Evolutionary conservation across 768 basidiomycete genomes (phyloP), one percentile per base, ranked within the genome.

Genomic region (Xerocomellus chrysenteron): DNA sequence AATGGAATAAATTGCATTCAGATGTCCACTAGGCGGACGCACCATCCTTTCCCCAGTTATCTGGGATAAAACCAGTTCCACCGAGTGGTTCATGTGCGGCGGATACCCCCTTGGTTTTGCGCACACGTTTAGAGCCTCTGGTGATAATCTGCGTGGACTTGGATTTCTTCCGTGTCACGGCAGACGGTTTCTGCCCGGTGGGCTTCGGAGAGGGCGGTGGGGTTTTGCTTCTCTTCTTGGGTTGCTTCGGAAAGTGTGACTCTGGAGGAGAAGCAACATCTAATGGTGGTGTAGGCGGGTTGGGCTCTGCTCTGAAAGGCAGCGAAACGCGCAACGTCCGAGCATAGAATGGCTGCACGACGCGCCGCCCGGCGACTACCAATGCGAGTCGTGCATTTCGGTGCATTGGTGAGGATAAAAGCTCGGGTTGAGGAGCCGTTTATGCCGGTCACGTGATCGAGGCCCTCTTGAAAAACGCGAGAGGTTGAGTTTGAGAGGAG

Each of bases 11-110:
- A n/a, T 28, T 11, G 12, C 4, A 35, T 19, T 39, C 41, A 2
- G 37, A 24, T 8, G 8, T n/a, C 21, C 5, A 28, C 10, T 3
- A 26, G 17, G 4, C 4, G 1, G 4, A 46, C 63, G 4, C n/a
- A 71, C 69, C 62, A 45, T 73, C 67, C 24, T 44, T 57, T 14
- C 69, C 69, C 69, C 65, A 71, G 10, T 42, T 37, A 6, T 73
- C 59, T 4, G 14, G 1, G 9, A 0, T 11, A 19, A 64, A 62
- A 35, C 66, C 68, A 36, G 36, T 47, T 1, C 39, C 43, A 5
- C 16, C 41, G 7, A 4, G 45, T 3, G 30, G 28, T 16, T 7
- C 33, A 8, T 33, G 41, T 17, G 19, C 16, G 1, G 24, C 12
- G 13, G 50, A 21, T 3, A 17, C 9, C n/a, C 12, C 21, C 28